Evolutionary conservation across 805 yeast species (phyloP).

Genomic region (Sugiyamaella floridensis): DNA sequence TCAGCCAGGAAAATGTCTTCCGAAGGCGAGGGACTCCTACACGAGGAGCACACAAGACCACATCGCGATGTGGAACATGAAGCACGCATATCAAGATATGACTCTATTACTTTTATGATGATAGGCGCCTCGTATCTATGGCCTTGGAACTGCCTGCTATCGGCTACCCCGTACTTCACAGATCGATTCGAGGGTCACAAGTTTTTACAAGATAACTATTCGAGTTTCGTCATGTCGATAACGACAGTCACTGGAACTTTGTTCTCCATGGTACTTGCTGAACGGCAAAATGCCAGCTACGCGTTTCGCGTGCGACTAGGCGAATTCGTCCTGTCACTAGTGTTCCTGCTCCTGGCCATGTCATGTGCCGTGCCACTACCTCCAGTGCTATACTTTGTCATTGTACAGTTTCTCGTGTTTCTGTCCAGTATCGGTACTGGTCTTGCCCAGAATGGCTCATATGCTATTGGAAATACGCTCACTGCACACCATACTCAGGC

Average conservation of each 20-base stretch:
- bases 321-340: slow-evolving; percentile 45
- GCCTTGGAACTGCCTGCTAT: slow-evolving; percentile 94
- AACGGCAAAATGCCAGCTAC: slow-evolving; percentile 59
- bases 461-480: slow-evolving; percentile 75
- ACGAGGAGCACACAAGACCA: background rate
- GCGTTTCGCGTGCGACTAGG: slow-evolving; percentile 54
- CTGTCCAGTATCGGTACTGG: slow-evolving; percentile 70
- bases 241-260: slow-evolving; percentile 63
- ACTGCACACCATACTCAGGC: slow-evolving; percentile 80
- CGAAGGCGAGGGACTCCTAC: background rate
- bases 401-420: slow-evolving; percentile 57
- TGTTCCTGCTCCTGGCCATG: slow-evolving; percentile 53
- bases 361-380: slow-evolving; percentile 31
- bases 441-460: slow-evolving; percentile 79
- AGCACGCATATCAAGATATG: background rate
- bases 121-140: slow-evolving; percentile 79
- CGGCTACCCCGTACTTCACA: slow-evolving; percentile 77
- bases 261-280: slow-evolving; percentile 56
- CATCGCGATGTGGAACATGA: background rate
- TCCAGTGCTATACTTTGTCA: slow-evolving; percentile 31
- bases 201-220: slow-evolving; percentile 44
- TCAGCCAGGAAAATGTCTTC: background rate
- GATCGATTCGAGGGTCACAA: slow-evolving; percentile 44
- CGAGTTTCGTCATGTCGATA: slow-evolving; percentile 83
- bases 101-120: slow-evolving; percentile 53